Evolutionary conservation across 371 early-diverging fungal species (phyloP).

Genomic region (Caulochytrium protostelioides): DNA sequence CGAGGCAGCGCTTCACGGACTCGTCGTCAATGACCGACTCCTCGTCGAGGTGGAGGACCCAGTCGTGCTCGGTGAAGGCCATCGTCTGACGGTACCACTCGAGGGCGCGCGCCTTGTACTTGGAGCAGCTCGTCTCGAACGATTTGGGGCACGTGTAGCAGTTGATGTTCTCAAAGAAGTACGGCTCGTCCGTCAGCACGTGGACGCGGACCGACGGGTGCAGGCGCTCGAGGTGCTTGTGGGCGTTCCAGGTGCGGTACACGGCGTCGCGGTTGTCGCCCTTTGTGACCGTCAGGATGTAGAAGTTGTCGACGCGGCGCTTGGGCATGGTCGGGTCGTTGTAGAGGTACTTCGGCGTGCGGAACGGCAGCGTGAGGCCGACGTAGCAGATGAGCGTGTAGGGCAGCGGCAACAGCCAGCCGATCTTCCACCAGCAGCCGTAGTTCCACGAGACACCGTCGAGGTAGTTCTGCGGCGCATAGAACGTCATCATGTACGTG

Average conservation of each 20-base stretch:
- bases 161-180: constrained; percentile 30
- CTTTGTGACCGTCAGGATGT: constrained; percentile 27
- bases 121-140: constrained; percentile 14
- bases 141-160: constrained; percentile 30
- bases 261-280: constrained; percentile 29
- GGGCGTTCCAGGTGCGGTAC: constrained; percentile 25
- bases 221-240: constrained; percentile 26
- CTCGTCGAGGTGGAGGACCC: constrained; percentile 29
- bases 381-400: constrained; percentile 27
- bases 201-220: constrained; percentile 28
- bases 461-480: constrained; percentile 10
- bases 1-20: constrained; percentile 14
- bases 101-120: constrained; percentile 31
- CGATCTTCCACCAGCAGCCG: constrained; percentile 26
- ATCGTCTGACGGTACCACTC: constrained; percentile 30
- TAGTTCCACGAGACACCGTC: constrained; percentile 20
- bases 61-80: constrained; percentile 25
- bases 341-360: constrained; percentile 25
- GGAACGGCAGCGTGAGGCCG: constrained; percentile 23
- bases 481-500: constrained; percentile 16
- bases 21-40: constrained; percentile 30
- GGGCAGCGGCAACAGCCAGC: constrained; percentile 24
- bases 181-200: constrained; percentile 32
- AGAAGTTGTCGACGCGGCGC: constrained; percentile 25
- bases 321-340: constrained; percentile 13